Percentiles rank a stretch among this genome's conserved stretches.
Conservation (phyloP, 148 eudicot species). For the Simmondsia chinensis region DNA sequence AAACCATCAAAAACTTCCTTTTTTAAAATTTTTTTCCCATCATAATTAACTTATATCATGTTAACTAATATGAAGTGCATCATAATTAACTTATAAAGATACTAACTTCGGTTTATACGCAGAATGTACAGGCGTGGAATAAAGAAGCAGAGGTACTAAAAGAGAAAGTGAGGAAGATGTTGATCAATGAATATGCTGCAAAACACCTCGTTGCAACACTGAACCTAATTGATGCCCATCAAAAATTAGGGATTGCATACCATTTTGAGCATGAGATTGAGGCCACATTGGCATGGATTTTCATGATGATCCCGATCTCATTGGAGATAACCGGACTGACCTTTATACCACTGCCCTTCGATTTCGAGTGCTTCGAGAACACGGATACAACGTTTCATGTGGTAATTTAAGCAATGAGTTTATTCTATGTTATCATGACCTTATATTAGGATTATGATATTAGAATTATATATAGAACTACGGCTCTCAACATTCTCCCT, state of each 20-base stretch:
- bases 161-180: not conserved
- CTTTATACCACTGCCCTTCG: not conserved
- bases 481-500: too few species aligned
- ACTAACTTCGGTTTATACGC: too few species aligned
- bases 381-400: not conserved
- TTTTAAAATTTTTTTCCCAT: too few species aligned
- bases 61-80: too few species aligned
- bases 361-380: not conserved
- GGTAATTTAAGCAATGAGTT: too few species aligned
- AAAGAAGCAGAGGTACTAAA: not conserved
- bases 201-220: not conserved
- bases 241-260: not conserved
- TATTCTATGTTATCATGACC: too few species aligned
- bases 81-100: too few species aligned
- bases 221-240: not conserved
- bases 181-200: not conserved
- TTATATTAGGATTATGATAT: too few species aligned
- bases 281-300: not conserved
- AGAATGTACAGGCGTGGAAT: too few species aligned
- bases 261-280: not conserved
- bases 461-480: too few species aligned
- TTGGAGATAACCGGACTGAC: not conserved
- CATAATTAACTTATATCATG: too few species aligned
- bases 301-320: not conserved
- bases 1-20: too few species aligned